phyloP scores from a whole-genome alignment of 441 rosid genomes.

The Mallotus repandus region DNA sequence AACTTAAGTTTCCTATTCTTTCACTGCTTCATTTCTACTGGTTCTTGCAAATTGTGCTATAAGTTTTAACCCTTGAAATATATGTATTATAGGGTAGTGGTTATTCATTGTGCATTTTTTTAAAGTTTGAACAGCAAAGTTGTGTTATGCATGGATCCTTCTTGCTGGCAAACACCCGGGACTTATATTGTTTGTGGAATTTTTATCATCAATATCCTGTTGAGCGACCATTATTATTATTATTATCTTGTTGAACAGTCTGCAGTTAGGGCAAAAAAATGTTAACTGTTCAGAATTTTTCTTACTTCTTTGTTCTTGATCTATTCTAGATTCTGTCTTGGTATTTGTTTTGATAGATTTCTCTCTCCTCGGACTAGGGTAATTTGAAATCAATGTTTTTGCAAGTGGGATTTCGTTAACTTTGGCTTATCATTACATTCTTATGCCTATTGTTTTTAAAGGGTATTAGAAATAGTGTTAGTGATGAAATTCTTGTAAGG shows the following conservation, averaged over 20 bases:
- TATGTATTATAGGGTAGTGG: neutral
- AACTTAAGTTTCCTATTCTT: conserved; percentile 7
- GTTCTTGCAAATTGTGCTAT: neutral
- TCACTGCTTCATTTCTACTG: neutral
- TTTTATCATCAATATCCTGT: conserved; percentile 4
- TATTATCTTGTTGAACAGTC: neutral
- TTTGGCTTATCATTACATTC: too few species aligned
- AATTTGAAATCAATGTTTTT: too few species aligned
- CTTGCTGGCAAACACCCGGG: neutral
- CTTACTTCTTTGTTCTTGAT: too few species aligned
- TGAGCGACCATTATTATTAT: conserved; percentile 2
- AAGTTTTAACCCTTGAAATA: neutral
- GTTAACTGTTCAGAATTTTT: too few species aligned
- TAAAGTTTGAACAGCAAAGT: neutral
- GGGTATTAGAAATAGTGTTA: too few species aligned
- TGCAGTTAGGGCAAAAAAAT: too few species aligned
- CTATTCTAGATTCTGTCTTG: too few species aligned
- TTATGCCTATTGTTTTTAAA: too few species aligned
- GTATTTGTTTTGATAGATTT: too few species aligned
- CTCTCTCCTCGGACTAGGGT: too few species aligned
- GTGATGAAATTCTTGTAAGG: too few species aligned
- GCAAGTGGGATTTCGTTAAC: too few species aligned
- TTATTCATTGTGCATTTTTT: neutral
- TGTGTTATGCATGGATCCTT: conserved; percentile 1
- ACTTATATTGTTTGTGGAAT: neutral